Evolutionary conservation across 2,329 filamentous ascomycete species (phyloP).

Genomic region (Biscogniauxia mediterranea): DNA sequence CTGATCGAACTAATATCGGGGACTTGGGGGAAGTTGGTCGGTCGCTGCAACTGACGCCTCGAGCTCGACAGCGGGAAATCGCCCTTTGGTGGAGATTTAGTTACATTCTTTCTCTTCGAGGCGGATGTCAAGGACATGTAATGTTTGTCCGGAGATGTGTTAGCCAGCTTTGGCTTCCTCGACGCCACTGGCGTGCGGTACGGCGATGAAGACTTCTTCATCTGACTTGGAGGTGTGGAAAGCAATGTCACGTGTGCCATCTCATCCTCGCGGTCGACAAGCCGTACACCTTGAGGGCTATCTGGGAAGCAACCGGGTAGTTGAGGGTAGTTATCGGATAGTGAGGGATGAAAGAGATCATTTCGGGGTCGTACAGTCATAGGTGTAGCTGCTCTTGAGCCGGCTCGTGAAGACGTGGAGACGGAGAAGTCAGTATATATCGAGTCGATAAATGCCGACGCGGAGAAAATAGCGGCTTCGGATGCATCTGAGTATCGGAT

Average conservation of each 20-base stretch:
- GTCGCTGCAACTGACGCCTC: slow-evolving; percentile 63
- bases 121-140: slow-evolving; percentile 47
- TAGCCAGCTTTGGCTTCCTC: slow-evolving; percentile 32
- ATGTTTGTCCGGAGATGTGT: slow-evolving; percentile 34
- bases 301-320: slow-evolving; percentile 25
- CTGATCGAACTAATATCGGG: slow-evolving; percentile 73
- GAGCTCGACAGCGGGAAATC: slow-evolving; percentile 55
- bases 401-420: slow-evolving; percentile 53
- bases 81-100: slow-evolving; percentile 51
- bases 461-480: slow-evolving; percentile 74
- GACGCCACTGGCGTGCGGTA: slow-evolving; percentile 22
- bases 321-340: slow-evolving; percentile 26
- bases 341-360: slow-evolving; percentile 43
- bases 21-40: slow-evolving; percentile 67
- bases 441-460: slow-evolving; percentile 74
- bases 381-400: slow-evolving; percentile 67
- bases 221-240: slow-evolving; percentile 28
- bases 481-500: slow-evolving; percentile 75
- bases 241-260: slow-evolving; percentile 25
- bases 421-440: slow-evolving; percentile 63
- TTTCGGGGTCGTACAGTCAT: slow-evolving; percentile 60
- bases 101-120: slow-evolving; percentile 43
- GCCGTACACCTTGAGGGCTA: slow-evolving; percentile 45
- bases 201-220: slow-evolving; percentile 1
- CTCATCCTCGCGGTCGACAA: slow-evolving; percentile 37